Evolutionary conservation across 2,329 filamentous ascomycete species (phyloP).

Genomic region (Scedosporium aurantiacum): DNA sequence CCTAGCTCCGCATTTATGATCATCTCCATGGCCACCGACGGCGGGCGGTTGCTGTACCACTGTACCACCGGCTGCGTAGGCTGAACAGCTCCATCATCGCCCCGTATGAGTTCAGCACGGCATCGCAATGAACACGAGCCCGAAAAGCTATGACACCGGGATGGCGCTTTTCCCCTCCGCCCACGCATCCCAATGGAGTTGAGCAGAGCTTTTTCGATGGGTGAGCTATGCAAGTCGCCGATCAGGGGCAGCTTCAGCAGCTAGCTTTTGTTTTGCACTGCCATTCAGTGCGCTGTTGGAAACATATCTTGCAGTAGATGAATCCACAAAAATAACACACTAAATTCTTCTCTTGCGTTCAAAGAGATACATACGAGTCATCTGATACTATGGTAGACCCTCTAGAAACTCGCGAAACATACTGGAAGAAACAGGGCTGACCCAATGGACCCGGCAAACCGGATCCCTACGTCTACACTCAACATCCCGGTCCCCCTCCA

Average conservation of each 20-base stretch:
- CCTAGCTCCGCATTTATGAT: conserved; percentile 13
- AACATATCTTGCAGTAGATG: too few relatives aligned
- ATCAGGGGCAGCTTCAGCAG: conserved; percentile 12
- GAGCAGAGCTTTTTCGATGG: conserved; percentile 10
- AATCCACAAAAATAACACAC: too few relatives aligned
- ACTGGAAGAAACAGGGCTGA: too few relatives aligned
- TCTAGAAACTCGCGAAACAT: too few relatives aligned
- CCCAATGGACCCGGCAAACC: too few relatives aligned
- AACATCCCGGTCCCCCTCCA: too few relatives aligned
- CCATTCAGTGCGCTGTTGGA: too few relatives aligned
- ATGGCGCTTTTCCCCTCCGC: conserved; percentile 10
- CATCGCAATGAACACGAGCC: conserved; percentile 12
- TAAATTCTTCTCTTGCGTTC: too few relatives aligned
- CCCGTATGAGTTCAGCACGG: conserved; percentile 12
- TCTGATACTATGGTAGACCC: too few relatives aligned
- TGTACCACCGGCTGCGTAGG: conserved; percentile 12
- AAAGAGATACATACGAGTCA: too few relatives aligned
- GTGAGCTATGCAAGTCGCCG: conserved; percentile 13
- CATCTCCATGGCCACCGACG: conserved; percentile 15
- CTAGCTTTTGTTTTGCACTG: too few relatives aligned
- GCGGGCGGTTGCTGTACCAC: conserved; percentile 13
- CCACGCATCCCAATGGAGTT: conserved; percentile 14
- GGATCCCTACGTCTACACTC: too few relatives aligned
- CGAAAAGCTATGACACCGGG: conserved; percentile 12
- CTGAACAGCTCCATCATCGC: conserved; percentile 13